Percentiles rank a stretch among this genome's conserved stretches.
Conservation (phyloP, 257 asterid genomes). For the Plectranthus barbatus region DNA sequence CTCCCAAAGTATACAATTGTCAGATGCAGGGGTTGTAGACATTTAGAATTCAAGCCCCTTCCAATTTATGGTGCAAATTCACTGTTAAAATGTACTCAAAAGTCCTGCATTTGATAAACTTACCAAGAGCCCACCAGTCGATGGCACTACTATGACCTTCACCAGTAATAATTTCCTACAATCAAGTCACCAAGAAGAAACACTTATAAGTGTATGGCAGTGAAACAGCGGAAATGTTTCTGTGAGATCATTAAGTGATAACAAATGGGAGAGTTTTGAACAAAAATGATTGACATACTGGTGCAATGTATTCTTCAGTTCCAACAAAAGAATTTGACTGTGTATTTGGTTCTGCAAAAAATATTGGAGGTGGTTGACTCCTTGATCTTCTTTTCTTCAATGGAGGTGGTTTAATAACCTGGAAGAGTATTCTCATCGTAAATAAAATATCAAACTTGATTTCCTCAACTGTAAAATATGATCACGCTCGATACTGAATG, state of each 20-base stretch:
- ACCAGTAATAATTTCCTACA: slow-evolving; percentile 93
- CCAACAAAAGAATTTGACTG: slow-evolving; percentile 97
- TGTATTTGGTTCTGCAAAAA: slow-evolving; percentile 81
- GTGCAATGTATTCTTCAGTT: slow-evolving; percentile 97
- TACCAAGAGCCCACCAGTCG: slow-evolving; percentile 99
- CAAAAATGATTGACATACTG: slow-evolving; percentile 41
- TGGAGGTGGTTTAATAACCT: slow-evolving; percentile 75
- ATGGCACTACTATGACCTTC: slow-evolving; percentile 91
- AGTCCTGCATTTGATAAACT: slow-evolving; percentile 15
- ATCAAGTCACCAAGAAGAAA: slow-evolving; percentile 14
- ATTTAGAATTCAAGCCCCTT: too few species aligned
- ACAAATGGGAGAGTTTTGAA: neutral
- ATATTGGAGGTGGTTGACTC: slow-evolving; percentile 70
- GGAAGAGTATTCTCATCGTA: slow-evolving; percentile 7
- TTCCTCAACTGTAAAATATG: neutral
- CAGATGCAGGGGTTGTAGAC: too few species aligned
- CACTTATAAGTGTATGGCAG: neutral
- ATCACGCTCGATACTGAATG: too few species aligned
- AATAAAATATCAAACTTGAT: neutral
- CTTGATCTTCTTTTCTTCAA: slow-evolving; percentile 53
- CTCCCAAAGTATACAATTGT: too few species aligned
- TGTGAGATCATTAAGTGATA: neutral
- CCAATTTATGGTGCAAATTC: too few species aligned
- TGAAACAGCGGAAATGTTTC: neutral
- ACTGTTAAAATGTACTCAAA: too few species aligned